Base-by-base conservation (phyloP, 768 basidiomycete genomes). In the Lactifluus rugatus region DNA sequence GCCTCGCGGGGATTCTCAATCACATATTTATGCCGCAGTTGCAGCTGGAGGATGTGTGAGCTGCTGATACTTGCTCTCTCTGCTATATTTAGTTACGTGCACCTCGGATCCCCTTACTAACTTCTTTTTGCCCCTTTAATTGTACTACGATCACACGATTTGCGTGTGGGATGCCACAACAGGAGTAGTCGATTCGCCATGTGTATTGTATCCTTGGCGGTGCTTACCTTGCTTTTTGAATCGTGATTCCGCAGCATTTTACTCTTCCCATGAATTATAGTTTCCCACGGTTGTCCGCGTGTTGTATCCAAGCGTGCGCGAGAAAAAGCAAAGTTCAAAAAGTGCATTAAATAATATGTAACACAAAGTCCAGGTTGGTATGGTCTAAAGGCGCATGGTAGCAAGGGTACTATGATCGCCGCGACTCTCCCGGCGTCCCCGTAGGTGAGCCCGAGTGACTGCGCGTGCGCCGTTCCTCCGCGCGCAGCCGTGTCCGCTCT, bases 1-100 rank as follows among this genome's bases (percentile, higher is more conserved):
- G 94, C 23, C 81, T 95, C 25, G 94, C 93, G 1, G 89, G 82
- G 0, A 70, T 89, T 11, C 71, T 97, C 62, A 96, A 96, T 66
- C 83, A 78, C 66, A 72, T 93, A 14, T 88, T 89, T 60, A 72
- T 73, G 11, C 41, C 54, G 14, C 50, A 28, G 34, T 26, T 47
- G 42, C 49, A 58, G 63, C 47, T 9, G 36, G 11, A n/a, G n/a
- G 9, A 19, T 19, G 39, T 14, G 25, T 42, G 36, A 26, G 1
- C 21, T 25, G 34, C 10, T 0, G 32, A 3, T 23, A 16, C 4
- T 7, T 7, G 17, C 16, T 19, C 3, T 25, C 34, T 37, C 3
- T 31, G 26, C 14, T 39, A 23, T n/a, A 19, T 25, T 23, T 25
- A 5, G 16, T 36, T 23, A 21, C 28, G 28, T 31, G 28, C 28